A percentile compares a stretch with the other conserved stretches of the same genome.
Evolutionary conservation across 2,329 filamentous ascomycete genomes (phyloP).

Genomic region (Colletotrichum sp.): DNA sequence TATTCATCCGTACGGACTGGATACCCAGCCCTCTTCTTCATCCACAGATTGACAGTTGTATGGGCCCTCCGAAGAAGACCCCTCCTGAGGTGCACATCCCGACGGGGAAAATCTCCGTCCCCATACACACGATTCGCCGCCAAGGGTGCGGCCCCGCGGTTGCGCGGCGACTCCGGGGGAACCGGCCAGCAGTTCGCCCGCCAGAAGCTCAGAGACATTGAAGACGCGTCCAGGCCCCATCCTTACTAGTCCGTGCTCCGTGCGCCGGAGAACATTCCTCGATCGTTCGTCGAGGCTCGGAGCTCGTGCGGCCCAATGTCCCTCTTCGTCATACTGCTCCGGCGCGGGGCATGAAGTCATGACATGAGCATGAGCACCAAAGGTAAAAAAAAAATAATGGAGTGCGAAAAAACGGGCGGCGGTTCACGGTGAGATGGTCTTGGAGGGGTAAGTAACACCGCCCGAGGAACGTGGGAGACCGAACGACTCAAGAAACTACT

Average conservation of each 20-base stretch:
- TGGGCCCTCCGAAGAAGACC: not conserved
- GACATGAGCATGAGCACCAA: conserved; percentile 6
- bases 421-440: not conserved
- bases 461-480: not conserved
- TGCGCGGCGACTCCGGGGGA: not conserved
- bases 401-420: not conserved
- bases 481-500: not conserved
- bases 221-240: conserved; percentile 4
- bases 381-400: not conserved
- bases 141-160: not conserved
- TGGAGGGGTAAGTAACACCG: not conserved
- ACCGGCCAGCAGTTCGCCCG: not conserved
- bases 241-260: conserved; percentile 19
- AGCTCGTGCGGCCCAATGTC: conserved; percentile 16
- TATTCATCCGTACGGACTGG: not conserved
- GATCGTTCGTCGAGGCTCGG: conserved; percentile 13
- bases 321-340: conserved; percentile 14
- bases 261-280: conserved; percentile 20
- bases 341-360: conserved; percentile 19
- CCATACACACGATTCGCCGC: not conserved
- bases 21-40: not conserved
- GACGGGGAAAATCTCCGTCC: not conserved
- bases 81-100: not conserved
- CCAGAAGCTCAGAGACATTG: not conserved
- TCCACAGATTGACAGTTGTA: not conserved